Evolutionary conservation across 2,329 filamentous ascomycete species (phyloP).

Genomic region (Parasarocladium wereldwijsianum): DNA sequence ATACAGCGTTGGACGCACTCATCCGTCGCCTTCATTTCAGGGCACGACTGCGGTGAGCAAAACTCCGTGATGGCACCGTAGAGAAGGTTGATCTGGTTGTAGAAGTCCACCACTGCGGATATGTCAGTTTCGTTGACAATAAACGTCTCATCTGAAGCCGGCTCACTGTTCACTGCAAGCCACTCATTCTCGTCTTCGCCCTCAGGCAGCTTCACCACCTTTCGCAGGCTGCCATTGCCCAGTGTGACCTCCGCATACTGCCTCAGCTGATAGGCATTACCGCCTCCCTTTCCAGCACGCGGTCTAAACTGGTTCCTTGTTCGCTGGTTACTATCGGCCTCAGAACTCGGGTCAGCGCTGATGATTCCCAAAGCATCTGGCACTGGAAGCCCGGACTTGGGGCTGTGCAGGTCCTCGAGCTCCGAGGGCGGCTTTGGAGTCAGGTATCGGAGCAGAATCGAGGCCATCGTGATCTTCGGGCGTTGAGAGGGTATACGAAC

Average conservation of each 20-base stretch:
- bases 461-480: slow-evolving; percentile 10
- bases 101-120: slow-evolving; percentile 85
- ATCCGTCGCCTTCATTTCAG: slow-evolving; percentile 99
- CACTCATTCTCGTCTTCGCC: slow-evolving; percentile 97
- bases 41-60: slow-evolving; percentile 91
- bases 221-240: slow-evolving; percentile 83
- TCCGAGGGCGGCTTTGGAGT: slow-evolving; percentile 17
- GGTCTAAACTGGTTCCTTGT: slow-evolving; percentile 86
- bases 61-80: slow-evolving; percentile 99
- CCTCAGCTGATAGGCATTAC: slow-evolving; percentile 77
- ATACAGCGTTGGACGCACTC: slow-evolving; percentile 44
- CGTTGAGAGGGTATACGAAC: slow-evolving; percentile 17
- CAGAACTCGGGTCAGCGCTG: slow-evolving; percentile 14
- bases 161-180: slow-evolving; percentile 87
- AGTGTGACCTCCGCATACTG: slow-evolving; percentile 97
- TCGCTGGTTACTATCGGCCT: slow-evolving; percentile 56
- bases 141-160: background rate
- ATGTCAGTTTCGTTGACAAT: slow-evolving; percentile 2
- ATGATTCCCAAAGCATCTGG: slow-evolving; percentile 5
- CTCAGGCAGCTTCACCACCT: slow-evolving; percentile 92
- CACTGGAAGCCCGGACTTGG: slow-evolving; percentile 14
- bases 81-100: slow-evolving; percentile 98
- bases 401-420: slow-evolving; percentile 15
- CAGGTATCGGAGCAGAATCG: slow-evolving; percentile 14
- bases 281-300: slow-evolving; percentile 74